Conservation (phyloP, 768 basidiomycete species). For the Hericium coralloides region DNA sequence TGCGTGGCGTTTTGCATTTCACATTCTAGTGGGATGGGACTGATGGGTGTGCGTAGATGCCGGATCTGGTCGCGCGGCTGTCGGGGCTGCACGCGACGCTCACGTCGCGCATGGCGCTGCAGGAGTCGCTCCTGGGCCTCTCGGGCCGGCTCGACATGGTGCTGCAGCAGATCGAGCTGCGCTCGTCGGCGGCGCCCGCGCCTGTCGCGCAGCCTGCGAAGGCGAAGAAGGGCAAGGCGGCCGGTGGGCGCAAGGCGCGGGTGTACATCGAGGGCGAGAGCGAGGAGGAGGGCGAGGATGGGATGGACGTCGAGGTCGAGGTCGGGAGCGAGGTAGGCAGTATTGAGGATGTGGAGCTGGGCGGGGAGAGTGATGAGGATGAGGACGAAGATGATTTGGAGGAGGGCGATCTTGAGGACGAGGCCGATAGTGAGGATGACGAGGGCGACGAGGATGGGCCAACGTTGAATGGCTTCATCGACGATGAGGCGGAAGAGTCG, state of each 20-base stretch:
- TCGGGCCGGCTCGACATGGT: constrained; percentile 91
- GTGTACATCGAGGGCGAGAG: constrained; percentile 78
- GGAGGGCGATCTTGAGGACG: constrained; percentile 41
- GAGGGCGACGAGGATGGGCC: constrained; percentile 13
- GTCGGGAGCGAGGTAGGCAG: constrained; percentile 63
- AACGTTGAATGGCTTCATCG: constrained; percentile 26
- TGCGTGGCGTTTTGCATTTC: constrained; percentile 36
- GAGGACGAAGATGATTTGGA: constrained; percentile 38
- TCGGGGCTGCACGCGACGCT: constrained; percentile 79
- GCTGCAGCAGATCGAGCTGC: constrained; percentile 85
- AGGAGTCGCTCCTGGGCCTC: constrained; percentile 77
- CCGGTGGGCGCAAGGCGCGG: constrained; percentile 23
- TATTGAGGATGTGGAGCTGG: constrained; percentile 71
- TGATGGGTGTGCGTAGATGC: constrained; percentile 50
- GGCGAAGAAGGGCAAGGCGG: constrained; percentile 24
- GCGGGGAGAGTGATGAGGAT: constrained; percentile 44
- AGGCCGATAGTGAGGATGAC: constrained; percentile 45
- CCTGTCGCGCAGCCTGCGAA: constrained; percentile 29
- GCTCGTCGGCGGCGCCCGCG: constrained; percentile 63
- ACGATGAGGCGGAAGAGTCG: constrained; percentile 56
- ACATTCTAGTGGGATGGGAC: neutral
- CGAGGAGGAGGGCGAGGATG: constrained; percentile 53
- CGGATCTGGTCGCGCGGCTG: constrained; percentile 82
- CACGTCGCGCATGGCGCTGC: constrained; percentile 68
- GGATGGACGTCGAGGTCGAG: constrained; percentile 44